Conservation (phyloP, 2,329 filamentous ascomycete genomes). For the Cordyceps cateniannulata region DNA sequence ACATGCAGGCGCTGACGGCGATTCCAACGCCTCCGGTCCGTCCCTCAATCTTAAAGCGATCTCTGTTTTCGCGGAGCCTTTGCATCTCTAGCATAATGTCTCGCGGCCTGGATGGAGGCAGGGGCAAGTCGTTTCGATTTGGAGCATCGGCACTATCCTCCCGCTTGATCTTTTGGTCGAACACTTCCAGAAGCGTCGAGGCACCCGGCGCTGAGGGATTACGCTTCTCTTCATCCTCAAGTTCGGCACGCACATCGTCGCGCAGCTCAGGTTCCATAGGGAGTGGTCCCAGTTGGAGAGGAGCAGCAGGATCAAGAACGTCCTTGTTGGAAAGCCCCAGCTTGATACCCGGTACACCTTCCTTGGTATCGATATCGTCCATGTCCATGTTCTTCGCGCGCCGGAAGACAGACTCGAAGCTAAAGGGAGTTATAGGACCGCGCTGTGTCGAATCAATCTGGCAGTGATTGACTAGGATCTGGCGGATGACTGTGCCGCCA, state of each 20-base stretch:
- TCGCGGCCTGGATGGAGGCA: slow-evolving; percentile 79
- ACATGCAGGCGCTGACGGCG: slow-evolving; percentile 88
- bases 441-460: slow-evolving; percentile 51
- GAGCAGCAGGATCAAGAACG: slow-evolving; percentile 47
- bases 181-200: slow-evolving; percentile 74
- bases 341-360: slow-evolving; percentile 58
- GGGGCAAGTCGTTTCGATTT: slow-evolving; percentile 69
- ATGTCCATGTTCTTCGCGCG: slow-evolving; percentile 54
- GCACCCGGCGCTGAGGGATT: slow-evolving; percentile 66
- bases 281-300: slow-evolving; percentile 71
- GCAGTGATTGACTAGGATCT: slow-evolving; percentile 60
- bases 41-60: slow-evolving; percentile 82
- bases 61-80: slow-evolving; percentile 86
- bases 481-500: slow-evolving; percentile 71
- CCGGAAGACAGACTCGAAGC: slow-evolving; percentile 54
- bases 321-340: slow-evolving; percentile 57
- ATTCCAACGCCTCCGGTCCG: slow-evolving; percentile 78
- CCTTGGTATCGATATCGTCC: slow-evolving; percentile 56
- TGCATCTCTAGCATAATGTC: slow-evolving; percentile 94
- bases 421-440: slow-evolving; percentile 58
- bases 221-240: slow-evolving; percentile 77
- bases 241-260: slow-evolving; percentile 78
- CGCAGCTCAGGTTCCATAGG: slow-evolving; percentile 78
- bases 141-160: slow-evolving; percentile 85
- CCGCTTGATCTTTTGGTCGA: slow-evolving; percentile 80